Percentiles rank a stretch among this genome's conserved stretches.
phyloP scores from a whole-genome alignment of 257 asterid genomes.

The Plectranthus barbatus region DNA sequence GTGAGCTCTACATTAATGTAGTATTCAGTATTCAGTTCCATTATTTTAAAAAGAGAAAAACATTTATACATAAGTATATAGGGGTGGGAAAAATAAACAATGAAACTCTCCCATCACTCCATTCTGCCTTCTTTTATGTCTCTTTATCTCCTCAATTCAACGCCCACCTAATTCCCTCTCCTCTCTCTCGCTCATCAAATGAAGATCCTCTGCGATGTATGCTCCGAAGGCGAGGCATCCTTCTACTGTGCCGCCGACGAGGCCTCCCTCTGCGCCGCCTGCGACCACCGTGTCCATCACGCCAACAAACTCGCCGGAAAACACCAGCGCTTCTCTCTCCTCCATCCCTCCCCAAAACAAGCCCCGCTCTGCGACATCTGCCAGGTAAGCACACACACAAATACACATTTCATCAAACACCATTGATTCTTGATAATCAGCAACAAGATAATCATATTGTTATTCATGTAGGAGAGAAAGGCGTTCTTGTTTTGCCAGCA shows the following conservation, averaged over 20 bases:
- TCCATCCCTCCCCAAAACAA: slow-evolving; percentile 57
- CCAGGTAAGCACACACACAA: too few species aligned
- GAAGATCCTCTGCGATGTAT: too few species aligned
- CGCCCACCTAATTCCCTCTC: not conserved
- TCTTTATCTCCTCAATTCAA: too few species aligned
- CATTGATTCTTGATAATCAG: slow-evolving; percentile 20
- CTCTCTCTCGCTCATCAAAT: slow-evolving; percentile 13
- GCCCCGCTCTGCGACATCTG: slow-evolving; percentile 77
- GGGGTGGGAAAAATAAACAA: too few species aligned
- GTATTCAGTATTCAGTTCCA: too few species aligned
- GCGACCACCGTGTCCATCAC: slow-evolving; percentile 95
- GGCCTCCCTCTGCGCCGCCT: slow-evolving; percentile 77
- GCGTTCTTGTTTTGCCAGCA: slow-evolving; percentile 90
- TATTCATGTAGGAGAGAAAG: slow-evolving; percentile 50
- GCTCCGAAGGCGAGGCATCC: too few species aligned
- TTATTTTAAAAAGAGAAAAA: too few species aligned
- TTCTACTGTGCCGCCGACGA: slow-evolving; percentile 80
- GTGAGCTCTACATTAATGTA: too few species aligned
- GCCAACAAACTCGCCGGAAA: slow-evolving; percentile 91
- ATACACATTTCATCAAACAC: not conserved
- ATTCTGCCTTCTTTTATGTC: too few species aligned
- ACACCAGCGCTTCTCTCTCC: slow-evolving; percentile 71
- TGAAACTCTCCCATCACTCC: not conserved
- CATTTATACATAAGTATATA: too few species aligned
- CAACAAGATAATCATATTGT: slow-evolving; percentile 2